Evolutionary conservation across 305 asterid genomes (phyloP), one percentile per base, ranked within the genome.

Genomic region (Lippia alba): DNA sequence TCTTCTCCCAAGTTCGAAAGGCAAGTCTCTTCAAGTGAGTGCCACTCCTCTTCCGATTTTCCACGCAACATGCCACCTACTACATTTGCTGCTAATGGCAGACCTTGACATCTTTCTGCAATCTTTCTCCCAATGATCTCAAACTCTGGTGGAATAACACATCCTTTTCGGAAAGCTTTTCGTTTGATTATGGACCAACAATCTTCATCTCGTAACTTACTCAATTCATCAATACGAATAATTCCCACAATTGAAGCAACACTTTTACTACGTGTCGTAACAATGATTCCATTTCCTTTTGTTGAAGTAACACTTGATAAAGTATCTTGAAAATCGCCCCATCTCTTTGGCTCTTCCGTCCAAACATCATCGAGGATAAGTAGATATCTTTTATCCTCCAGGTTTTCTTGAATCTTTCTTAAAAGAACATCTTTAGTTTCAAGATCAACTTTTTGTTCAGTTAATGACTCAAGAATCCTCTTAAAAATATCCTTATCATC

Each of bases 151-250:
- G 64, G 46, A 39, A 61, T n/a, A 2, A 19, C 63, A 3, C 30
- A 24, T 20, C 16, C 60, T 17, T 33, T 33, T 8, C 11, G 4
- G n/a, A 68, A 68, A 9, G 79, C 51, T 59, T 36, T 32, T 20
- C 32, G 36, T 56, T 74, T 64, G 39, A 78, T 69, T 41, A 78
- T 74, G 3, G 63, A 66, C 80, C 77, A 79, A 5, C 80, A 79
- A 3, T 70, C 16, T 14, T 40, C 64, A 2, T 9, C 49, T 4
- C 72, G 24, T 40, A 79, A 66, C 51, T 5, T 11, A 15, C 16
- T 0, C 8, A 74, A 16, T 19, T 5, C 3, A 55, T 24, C 3
- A 24, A 24, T 24, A 24, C 30, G 30, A 24, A 24, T 24, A 1
- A 3, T 24, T 24, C 30, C 20, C 65, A 78, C 49, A 18, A 17